A percentile compares a stretch with the other conserved stretches of the same genome.
Conservation (phyloP, 495 filamentous ascomycete genomes). For the Letharia columbiana region DNA sequence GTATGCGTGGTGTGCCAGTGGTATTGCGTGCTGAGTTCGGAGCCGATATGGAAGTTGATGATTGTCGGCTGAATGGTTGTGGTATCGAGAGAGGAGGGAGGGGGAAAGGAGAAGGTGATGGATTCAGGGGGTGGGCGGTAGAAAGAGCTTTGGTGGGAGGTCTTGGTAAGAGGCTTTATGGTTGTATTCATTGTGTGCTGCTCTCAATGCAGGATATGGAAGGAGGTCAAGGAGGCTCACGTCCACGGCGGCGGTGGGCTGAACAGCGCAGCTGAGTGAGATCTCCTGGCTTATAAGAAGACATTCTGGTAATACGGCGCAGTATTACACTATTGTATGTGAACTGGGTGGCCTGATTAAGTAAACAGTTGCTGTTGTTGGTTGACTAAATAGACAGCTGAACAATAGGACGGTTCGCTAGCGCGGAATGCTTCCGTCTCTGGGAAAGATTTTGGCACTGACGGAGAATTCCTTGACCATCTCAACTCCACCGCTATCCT, state of each 20-base stretch:
- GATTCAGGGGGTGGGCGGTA: background rate
- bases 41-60: background rate
- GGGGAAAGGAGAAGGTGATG: background rate
- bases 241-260: background rate
- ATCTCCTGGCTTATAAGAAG: background rate
- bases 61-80: background rate
- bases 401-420: background rate
- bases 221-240: background rate
- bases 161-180: conserved; percentile 3
- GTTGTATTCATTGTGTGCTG: background rate
- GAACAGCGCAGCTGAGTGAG: background rate
- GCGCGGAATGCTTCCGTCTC: background rate
- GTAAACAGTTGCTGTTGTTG: background rate
- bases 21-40: background rate
- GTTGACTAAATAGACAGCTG: background rate
- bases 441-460: background rate
- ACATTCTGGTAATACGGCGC: background rate
- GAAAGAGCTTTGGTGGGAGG: background rate
- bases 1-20: conserved; percentile 12
- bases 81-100: background rate
- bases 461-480: too few relatives aligned
- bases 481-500: too few relatives aligned
- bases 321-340: background rate
- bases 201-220: background rate
- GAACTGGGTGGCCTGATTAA: background rate